These are phyloP conservation scores for Halteria grandinella DNA, from an alignment of 73 alveolate genomes.

Conservation along the genomic window DNA sequence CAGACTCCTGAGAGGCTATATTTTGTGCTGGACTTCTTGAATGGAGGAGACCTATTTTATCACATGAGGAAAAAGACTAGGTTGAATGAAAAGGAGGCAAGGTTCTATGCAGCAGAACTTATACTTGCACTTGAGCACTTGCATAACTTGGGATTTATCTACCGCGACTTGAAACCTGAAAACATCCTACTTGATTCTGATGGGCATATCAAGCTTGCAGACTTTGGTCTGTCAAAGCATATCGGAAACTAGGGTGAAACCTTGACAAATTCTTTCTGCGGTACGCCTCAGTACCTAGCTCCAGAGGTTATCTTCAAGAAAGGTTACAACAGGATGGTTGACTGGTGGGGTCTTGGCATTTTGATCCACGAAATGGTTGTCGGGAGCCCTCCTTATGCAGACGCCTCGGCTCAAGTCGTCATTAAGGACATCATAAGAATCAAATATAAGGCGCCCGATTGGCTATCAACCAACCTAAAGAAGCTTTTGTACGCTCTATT, in stretches of 20 bases:
- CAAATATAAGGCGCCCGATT: constrained; percentile 54
- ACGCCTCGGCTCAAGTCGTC: constrained; percentile 54
- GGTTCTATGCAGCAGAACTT: constrained; percentile 78
- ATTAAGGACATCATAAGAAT: constrained; percentile 61
- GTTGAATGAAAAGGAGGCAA: constrained; percentile 79
- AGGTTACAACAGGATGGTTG: constrained; percentile 79
- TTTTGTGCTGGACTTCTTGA: constrained; percentile 79
- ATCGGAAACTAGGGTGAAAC: constrained; percentile 62
- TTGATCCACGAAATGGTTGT: constrained; percentile 82
- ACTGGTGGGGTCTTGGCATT: constrained; percentile 84
- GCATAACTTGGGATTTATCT: constrained; percentile 72
- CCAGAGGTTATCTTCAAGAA: constrained; percentile 76
- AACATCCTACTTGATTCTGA: constrained; percentile 73
- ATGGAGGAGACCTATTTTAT: constrained; percentile 81
- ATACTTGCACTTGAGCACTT: constrained; percentile 74
- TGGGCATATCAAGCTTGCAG: constrained; percentile 82
- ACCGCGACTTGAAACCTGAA: constrained; percentile 83
- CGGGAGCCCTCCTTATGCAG: constrained; percentile 87
- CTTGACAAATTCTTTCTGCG: constrained; percentile 76
- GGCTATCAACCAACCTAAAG: constrained; percentile 63
- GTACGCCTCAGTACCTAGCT: constrained; percentile 80
- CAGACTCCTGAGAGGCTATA: constrained; percentile 85
- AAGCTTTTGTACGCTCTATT: constrained; percentile 59
- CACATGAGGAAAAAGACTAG: constrained; percentile 66
- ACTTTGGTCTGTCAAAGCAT: constrained; percentile 76